These are phyloP conservation scores for Gnomoniopsis sp. DNA, from an alignment of 2,329 filamentous ascomycete species.

Conservation along the genomic window DNA sequence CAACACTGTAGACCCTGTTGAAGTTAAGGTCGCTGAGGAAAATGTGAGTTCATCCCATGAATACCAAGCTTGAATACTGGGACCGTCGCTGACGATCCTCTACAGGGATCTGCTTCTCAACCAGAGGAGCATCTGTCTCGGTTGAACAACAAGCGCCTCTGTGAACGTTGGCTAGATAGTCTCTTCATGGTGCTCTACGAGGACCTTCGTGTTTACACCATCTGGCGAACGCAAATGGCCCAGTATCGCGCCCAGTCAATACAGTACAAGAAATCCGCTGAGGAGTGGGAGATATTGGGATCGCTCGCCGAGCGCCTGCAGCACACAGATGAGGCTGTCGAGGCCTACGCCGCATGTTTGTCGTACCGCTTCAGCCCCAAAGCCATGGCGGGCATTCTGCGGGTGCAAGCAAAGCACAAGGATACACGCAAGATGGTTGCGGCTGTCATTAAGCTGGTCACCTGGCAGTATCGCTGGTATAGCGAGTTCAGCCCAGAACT, in stretches of 20 bases:
- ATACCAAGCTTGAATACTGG: conserved; percentile 9
- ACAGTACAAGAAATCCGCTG: conserved; percentile 93
- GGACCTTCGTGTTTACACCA: conserved; percentile 95
- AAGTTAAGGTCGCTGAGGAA: conserved; percentile 69
- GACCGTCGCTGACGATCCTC: conserved; percentile 24
- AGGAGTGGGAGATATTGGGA: conserved; percentile 97
- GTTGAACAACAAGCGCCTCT: conserved; percentile 95
- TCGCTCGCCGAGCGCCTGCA: conserved; percentile 90
- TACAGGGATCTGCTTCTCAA: conserved; percentile 48
- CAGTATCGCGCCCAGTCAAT: conserved; percentile 91
- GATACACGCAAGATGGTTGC: conserved; percentile 79
- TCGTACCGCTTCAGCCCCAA: conserved; percentile 89
- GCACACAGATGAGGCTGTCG: conserved; percentile 84
- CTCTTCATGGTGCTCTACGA: conserved; percentile 99
- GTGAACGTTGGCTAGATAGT: conserved; percentile 96
- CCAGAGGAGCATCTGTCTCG: conserved; percentile 76
- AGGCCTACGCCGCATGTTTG: conserved; percentile 88
- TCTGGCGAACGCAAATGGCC: conserved; percentile 97
- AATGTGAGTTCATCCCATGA: conserved; percentile 47
- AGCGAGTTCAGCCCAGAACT: conserved; percentile 96
- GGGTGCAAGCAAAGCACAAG: conserved; percentile 71
- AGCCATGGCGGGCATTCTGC: conserved; percentile 80
- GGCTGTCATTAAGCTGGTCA: conserved; percentile 85
- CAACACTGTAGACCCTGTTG: conserved; percentile 73
- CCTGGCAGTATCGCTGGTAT: conserved; percentile 99